These are phyloP conservation scores for Aspergillus terreus DNA, from an alignment of 2,329 filamentous ascomycete genomes.

Conservation along the genomic window DNA sequence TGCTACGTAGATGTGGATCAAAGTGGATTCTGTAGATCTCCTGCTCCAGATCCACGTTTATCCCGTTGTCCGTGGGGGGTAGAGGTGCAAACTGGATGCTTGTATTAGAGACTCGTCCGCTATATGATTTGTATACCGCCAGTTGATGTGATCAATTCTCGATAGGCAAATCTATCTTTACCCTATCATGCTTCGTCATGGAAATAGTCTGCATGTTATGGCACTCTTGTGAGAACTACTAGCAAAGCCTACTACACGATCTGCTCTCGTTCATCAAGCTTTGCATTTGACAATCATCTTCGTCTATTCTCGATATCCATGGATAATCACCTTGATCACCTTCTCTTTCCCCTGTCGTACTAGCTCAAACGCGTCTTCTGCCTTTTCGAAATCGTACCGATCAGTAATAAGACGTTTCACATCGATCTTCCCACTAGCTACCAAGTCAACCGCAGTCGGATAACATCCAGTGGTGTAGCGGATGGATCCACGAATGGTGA, in stretches of 20 bases:
- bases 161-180: no score
- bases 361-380: constrained; percentile 47
- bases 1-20: no score
- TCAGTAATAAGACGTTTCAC: constrained; percentile 40
- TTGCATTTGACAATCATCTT: neutral
- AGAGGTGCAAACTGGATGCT: no score
- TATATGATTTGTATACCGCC: no score
- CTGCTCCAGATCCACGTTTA: no score
- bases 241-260: no score
- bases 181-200: no score
- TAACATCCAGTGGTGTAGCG: constrained; percentile 52
- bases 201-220: neutral
- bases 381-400: constrained; percentile 43
- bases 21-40: no score
- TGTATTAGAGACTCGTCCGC: no score
- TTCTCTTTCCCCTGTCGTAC: constrained; percentile 37
- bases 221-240: neutral
- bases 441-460: constrained; percentile 46
- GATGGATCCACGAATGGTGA: constrained; percentile 51
- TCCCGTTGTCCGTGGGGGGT: no score
- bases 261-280: neutral
- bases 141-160: no score
- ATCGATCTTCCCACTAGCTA: constrained; percentile 45
- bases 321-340: constrained; percentile 45
- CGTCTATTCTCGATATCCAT: neutral